phyloP scores from a whole-genome alignment of 257 asterid genomes.

The Apocynum venetum region DNA sequence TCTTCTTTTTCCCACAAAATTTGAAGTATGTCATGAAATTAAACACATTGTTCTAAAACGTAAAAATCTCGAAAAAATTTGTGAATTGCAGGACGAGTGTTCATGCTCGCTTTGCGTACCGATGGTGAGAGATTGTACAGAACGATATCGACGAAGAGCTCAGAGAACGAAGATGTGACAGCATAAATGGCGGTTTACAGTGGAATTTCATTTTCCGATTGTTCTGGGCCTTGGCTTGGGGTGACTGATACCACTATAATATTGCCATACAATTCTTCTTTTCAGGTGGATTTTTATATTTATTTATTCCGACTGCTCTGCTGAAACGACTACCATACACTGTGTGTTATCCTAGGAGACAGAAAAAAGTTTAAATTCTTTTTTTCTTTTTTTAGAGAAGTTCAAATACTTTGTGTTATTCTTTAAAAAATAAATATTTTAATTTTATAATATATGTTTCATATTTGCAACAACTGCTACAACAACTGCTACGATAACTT shows the following conservation, averaged over 20 bases:
- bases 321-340: too few relatives aligned
- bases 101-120: not conserved
- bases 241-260: not conserved
- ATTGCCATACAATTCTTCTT: not conserved
- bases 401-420: too few relatives aligned
- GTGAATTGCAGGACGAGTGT: not conserved
- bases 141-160: not conserved
- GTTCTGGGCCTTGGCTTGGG: not conserved
- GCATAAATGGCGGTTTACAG: constrained; percentile 2
- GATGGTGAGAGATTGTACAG: not conserved
- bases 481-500: too few relatives aligned
- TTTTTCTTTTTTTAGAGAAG: too few relatives aligned
- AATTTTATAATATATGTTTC: too few relatives aligned
- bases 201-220: not conserved
- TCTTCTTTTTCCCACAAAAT: not conserved
- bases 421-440: too few relatives aligned
- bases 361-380: too few relatives aligned
- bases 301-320: too few relatives aligned
- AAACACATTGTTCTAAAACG: not conserved
- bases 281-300: not conserved
- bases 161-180: not conserved
- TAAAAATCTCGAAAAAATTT: not conserved
- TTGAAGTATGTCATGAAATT: not conserved
- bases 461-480: too few relatives aligned
- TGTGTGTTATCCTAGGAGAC: too few relatives aligned